A percentile compares a stretch with the other conserved stretches of the same genome.
phyloP scores from a whole-genome alignment of 441 rosid species.

The Metrosideros polymorpha region DNA sequence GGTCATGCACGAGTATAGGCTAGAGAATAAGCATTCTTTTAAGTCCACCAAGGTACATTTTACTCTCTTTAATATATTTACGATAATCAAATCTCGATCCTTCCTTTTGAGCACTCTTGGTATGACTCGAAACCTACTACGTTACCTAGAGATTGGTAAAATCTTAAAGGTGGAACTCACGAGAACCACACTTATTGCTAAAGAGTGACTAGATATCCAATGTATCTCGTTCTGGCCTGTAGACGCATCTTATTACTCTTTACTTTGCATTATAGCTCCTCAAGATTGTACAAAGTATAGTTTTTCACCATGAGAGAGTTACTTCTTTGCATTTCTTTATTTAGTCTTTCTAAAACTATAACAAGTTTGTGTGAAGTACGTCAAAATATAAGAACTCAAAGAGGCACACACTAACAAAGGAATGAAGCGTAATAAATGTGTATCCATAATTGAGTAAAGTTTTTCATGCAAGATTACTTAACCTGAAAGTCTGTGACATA shows the following conservation, averaged over 20 bases:
- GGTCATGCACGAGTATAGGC: constrained; percentile 5
- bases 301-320: neutral
- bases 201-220: neutral
- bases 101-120: neutral
- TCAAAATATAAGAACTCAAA: neutral
- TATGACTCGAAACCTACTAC: neutral
- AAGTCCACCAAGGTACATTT: neutral
- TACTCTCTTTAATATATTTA: neutral
- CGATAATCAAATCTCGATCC: neutral
- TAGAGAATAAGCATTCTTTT: neutral
- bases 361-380: neutral
- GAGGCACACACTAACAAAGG: neutral
- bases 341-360: neutral
- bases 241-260: neutral
- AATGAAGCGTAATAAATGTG: neutral
- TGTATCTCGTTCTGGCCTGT: fast-evolving
- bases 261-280: neutral
- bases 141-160: neutral
- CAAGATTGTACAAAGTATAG: neutral
- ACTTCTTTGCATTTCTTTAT: neutral
- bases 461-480: neutral
- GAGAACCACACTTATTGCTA: neutral
- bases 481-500: neutral
- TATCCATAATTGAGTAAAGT: neutral
- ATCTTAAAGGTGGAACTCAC: neutral